Percentiles rank a stretch among this genome's conserved stretches.
phyloP scores from a whole-genome alignment of 2,329 filamentous ascomycete species.

The Phyllosticta citribraziliensis region DNA sequence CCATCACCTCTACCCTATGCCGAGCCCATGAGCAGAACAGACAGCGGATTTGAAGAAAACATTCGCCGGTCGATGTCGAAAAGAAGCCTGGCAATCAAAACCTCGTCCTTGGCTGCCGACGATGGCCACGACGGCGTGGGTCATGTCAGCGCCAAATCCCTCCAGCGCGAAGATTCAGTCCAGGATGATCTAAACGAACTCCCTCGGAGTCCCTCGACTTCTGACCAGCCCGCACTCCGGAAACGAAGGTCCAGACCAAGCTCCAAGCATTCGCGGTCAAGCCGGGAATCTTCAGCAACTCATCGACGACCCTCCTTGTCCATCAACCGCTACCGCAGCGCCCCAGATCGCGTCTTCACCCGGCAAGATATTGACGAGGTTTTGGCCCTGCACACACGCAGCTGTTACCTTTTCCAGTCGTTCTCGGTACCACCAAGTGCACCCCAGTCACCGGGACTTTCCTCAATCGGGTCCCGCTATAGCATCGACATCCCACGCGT shows the following conservation, averaged over 20 bases:
- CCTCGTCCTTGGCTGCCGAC: not conserved
- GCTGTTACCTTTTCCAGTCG: conserved; percentile 20
- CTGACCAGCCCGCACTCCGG: not conserved
- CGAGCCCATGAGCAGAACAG: conserved; percentile 8
- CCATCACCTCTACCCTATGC: not conserved
- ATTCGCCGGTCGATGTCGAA: not conserved
- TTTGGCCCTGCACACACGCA: conserved; percentile 30
- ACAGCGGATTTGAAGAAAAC: conserved; percentile 10
- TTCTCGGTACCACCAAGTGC: not conserved
- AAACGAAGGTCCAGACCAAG: conserved; percentile 7
- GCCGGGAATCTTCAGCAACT: not conserved
- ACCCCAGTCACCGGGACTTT: conserved; percentile 5
- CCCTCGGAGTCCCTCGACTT: not conserved
- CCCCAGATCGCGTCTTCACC: conserved; percentile 17
- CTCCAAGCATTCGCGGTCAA: conserved; percentile 5
- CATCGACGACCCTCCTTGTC: conserved; percentile 1
- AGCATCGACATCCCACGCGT: conserved; percentile 3
- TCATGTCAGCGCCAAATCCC: not conserved
- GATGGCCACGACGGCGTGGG: not conserved
- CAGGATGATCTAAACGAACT: not conserved
- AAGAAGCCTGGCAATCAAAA: not conserved
- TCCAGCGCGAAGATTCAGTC: not conserved
- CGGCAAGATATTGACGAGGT: conserved; percentile 29
- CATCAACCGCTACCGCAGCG: conserved; percentile 20
- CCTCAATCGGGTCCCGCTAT: not conserved